Conservation (phyloP, 192 early-diverging fungal genomes). For the Bifiguratus adelaidae region DNA sequence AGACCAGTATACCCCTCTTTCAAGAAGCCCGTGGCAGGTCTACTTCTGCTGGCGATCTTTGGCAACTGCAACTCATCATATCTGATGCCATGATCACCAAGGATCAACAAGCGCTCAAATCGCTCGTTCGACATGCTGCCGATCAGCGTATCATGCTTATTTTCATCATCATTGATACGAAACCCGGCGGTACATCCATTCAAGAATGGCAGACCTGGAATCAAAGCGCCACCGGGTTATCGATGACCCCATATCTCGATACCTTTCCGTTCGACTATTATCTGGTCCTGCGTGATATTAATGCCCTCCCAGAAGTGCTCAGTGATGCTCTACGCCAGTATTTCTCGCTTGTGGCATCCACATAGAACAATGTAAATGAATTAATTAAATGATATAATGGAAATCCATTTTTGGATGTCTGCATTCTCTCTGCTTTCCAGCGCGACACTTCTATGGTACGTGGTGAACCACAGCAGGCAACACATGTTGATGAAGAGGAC, state of each 20-base stretch:
- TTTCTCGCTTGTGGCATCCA: slow-evolving; percentile 81
- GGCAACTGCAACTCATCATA: slow-evolving; percentile 93
- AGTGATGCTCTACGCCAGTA: slow-evolving; percentile 94
- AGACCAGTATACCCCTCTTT: slow-evolving; percentile 70
- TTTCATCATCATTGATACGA: slow-evolving; percentile 90
- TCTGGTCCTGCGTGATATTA: slow-evolving; percentile 82
- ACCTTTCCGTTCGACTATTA: slow-evolving; percentile 99
- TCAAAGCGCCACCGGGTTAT: slow-evolving; percentile 49
- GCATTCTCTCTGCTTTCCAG: too few relatives aligned
- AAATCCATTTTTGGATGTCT: too few relatives aligned
- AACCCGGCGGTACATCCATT: slow-evolving; percentile 74
- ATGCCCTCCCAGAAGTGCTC: slow-evolving; percentile 77
- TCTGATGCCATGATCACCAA: slow-evolving; percentile 98
- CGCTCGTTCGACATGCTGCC: slow-evolving; percentile 75
- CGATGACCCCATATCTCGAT: slow-evolving; percentile 80
- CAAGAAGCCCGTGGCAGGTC: slow-evolving; percentile 55
- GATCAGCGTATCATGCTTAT: slow-evolving; percentile 88
- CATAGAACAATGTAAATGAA: too few relatives aligned
- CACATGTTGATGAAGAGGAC: too few relatives aligned
- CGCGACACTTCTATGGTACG: too few relatives aligned
- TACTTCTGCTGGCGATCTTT: slow-evolving; percentile 55
- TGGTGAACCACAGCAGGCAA: too few relatives aligned
- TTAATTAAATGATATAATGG: too few relatives aligned
- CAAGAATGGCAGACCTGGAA: too few relatives aligned
- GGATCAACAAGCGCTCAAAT: slow-evolving; percentile 75